Evolutionary conservation across 129 eudicot species (phyloP).

Genomic region (Kitagawia praeruptora): DNA sequence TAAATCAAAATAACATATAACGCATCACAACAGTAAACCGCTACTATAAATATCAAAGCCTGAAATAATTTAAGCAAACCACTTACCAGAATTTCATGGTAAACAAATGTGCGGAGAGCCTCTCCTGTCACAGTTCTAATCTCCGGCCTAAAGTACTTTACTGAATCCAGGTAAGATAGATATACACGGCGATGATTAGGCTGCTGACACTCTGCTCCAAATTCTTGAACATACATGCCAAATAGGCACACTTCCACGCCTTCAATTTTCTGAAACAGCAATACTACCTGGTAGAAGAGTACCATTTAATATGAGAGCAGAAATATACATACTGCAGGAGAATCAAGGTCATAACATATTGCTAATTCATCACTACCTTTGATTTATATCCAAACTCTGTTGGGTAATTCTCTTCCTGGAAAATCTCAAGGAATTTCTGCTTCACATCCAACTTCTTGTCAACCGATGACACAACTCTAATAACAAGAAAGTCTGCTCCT

Average conservation of each 20-base stretch:
- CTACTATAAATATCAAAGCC: background rate
- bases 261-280: conserved; percentile 88
- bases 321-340: background rate
- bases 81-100: conserved; percentile 92
- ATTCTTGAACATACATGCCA: conserved; percentile 99
- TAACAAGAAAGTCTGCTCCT: conserved; percentile 86
- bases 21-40: background rate
- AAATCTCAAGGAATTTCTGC: conserved; percentile 73
- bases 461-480: conserved; percentile 88
- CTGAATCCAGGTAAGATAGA: conserved; percentile 91
- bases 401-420: conserved; percentile 82
- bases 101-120: conserved; percentile 94
- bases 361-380: conserved; percentile 36
- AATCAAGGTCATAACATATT: background rate
- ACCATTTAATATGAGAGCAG: background rate
- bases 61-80: background rate
- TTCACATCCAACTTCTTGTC: conserved; percentile 96
- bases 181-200: conserved; percentile 97
- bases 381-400: conserved; percentile 81
- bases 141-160: conserved; percentile 90
- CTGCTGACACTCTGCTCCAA: conserved; percentile 76
- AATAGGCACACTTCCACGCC: conserved; percentile 98
- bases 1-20: background rate
- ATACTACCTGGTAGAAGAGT: conserved; percentile 52
- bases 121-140: conserved; percentile 81